Evolutionary conservation across 345 rosid genomes (phyloP).

Genomic region (Clausena lansium): DNA sequence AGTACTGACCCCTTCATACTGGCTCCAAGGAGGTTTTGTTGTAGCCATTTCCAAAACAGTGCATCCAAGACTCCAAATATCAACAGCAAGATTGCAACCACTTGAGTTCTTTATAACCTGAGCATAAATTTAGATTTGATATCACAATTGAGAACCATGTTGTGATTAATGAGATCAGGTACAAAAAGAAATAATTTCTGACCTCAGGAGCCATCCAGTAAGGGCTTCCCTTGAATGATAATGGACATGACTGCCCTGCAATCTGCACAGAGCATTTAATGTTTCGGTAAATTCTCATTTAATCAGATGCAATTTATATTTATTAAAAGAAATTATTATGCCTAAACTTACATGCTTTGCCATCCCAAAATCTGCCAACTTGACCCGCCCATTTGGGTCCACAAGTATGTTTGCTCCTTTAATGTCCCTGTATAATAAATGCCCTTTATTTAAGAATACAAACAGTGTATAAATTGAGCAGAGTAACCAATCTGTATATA

Average conservation of each 20-base stretch:
- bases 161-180: background rate
- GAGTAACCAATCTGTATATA: background rate
- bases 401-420: constrained; percentile 84
- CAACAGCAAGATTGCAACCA: constrained; percentile 74
- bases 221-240: constrained; percentile 83
- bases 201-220: constrained; percentile 95
- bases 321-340: constrained; percentile 5
- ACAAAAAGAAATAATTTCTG: constrained; percentile 8
- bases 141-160: background rate
- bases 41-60: constrained; percentile 88
- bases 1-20: constrained; percentile 71
- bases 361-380: constrained; percentile 87
- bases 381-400: constrained; percentile 73
- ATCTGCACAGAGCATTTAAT: constrained; percentile 43
- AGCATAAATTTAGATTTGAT: constrained; percentile 3
- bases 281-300: background rate
- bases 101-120: constrained; percentile 66
- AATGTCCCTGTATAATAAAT: constrained; percentile 51
- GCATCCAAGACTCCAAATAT: constrained; percentile 89
- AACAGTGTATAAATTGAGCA: background rate
- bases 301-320: background rate
- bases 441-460: constrained; percentile 2
- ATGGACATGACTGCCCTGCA: constrained; percentile 72
- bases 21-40: constrained; percentile 84
- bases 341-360: constrained; percentile 71